phyloP scores from a whole-genome alignment of 2,329 filamentous ascomycete species.

The Drechmeria coniospora region DNA sequence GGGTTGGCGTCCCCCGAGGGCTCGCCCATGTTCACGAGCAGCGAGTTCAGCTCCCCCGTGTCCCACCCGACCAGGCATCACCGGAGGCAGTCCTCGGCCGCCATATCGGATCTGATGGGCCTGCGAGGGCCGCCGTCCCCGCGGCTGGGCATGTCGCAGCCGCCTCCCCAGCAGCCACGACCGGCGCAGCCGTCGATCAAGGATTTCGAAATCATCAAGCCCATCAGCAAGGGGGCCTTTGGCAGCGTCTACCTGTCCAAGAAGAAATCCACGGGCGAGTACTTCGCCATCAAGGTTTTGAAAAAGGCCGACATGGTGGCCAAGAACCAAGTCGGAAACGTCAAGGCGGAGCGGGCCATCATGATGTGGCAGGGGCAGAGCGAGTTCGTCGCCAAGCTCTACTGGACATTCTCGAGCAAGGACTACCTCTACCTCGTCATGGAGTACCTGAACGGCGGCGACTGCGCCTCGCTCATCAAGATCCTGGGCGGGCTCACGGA shows the following conservation, averaged over 20 bases:
- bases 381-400: constrained; percentile 96
- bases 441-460: constrained; percentile 96
- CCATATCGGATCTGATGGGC: constrained; percentile 54
- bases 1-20: constrained; percentile 69
- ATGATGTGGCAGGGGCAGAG: constrained; percentile 99
- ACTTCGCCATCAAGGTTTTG: constrained; percentile 95
- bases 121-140: constrained; percentile 68
- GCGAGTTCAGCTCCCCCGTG: constrained; percentile 66
- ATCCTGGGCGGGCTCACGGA: constrained; percentile 82
- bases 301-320: constrained; percentile 99
- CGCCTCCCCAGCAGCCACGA: constrained; percentile 72
- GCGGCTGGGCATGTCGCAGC: constrained; percentile 57
- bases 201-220: constrained; percentile 98
- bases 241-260: constrained; percentile 96
- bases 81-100: constrained; percentile 79
- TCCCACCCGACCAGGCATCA: constrained; percentile 50
- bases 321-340: constrained; percentile 98
- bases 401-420: constrained; percentile 99
- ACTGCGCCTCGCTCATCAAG: constrained; percentile 93
- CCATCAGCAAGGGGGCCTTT: constrained; percentile 96
- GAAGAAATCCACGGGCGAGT: constrained; percentile 96
- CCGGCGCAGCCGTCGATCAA: constrained; percentile 93
- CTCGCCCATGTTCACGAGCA: constrained; percentile 71
- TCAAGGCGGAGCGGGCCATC: constrained; percentile 94
- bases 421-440: constrained; percentile 97